Conservation (phyloP, 768 basidiomycete species). For the Chalciporus piperatus region DNA sequence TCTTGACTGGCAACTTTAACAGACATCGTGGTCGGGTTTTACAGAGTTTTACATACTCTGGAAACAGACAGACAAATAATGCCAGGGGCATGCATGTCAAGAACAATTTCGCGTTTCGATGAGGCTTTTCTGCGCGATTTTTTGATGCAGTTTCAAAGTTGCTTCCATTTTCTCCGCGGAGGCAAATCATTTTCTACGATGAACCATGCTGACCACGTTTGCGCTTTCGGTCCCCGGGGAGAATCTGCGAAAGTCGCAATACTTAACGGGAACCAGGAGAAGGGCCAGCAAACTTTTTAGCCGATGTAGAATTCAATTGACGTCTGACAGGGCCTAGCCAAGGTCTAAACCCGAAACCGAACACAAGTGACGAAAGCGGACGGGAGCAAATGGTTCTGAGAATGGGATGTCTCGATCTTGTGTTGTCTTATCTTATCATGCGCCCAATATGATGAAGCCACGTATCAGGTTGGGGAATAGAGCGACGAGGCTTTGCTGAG, state of each 20-base stretch:
- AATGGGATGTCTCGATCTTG: neutral
- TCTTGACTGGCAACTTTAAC: neutral
- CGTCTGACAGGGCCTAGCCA: slow-evolving; percentile 5
- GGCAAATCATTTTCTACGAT: neutral
- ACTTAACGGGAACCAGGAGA: neutral
- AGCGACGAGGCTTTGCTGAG: slow-evolving; percentile 10
- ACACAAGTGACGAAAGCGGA: slow-evolving; percentile 14
- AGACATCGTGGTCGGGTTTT: neutral
- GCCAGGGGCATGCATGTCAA: neutral
- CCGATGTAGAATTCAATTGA: slow-evolving; percentile 14
- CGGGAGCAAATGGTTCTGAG: slow-evolving; percentile 10
- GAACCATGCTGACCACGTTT: neutral
- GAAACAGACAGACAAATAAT: neutral
- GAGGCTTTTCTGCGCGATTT: neutral
- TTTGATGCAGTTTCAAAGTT: neutral
- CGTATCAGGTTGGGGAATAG: slow-evolving; percentile 21
- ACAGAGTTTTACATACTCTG: no score
- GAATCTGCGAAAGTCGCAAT: neutral
- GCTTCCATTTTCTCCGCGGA: slow-evolving; percentile 8
- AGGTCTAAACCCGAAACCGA: slow-evolving; percentile 12
- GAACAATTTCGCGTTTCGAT: neutral
- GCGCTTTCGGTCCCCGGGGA: slow-evolving; percentile 12
- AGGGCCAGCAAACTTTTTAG: neutral
- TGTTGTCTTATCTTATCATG: slow-evolving; percentile 31
- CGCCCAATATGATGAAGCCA: slow-evolving; percentile 21